phyloP scores from a whole-genome alignment of 805 yeast species.

The Maudiozyma barnettii region DNA sequence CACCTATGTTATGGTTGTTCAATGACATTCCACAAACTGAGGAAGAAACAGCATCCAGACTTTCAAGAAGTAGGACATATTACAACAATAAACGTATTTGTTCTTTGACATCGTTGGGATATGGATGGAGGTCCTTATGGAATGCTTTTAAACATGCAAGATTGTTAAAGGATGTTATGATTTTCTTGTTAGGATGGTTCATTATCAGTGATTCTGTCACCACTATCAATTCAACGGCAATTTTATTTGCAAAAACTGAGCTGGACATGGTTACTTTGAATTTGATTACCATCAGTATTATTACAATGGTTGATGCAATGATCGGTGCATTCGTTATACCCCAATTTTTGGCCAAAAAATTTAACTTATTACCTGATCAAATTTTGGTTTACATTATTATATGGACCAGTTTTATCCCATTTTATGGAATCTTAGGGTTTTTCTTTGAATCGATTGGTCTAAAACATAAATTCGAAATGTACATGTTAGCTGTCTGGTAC shows the following conservation, averaged over 20 bases:
- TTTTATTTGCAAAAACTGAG: conserved; percentile 64
- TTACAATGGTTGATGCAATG: conserved; percentile 60
- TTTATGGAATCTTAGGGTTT: conserved; percentile 64
- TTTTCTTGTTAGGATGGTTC: conserved; percentile 66
- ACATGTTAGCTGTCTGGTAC: conserved; percentile 59
- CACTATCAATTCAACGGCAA: conserved; percentile 72
- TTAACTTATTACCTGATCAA: conserved; percentile 37
- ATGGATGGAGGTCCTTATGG: conserved; percentile 55
- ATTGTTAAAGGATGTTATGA: conserved; percentile 52
- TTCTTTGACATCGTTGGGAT: conserved; percentile 22
- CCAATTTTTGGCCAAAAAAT: conserved; percentile 29
- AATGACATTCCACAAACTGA: conserved; percentile 11
- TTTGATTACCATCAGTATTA: conserved; percentile 53
- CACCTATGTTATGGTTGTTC: conserved; percentile 46
- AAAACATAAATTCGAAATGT: conserved; percentile 59
- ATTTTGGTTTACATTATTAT: conserved; percentile 43
- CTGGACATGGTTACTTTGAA: conserved; percentile 59
- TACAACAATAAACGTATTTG: not conserved
- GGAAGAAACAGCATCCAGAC: not conserved
- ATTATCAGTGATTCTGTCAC: conserved; percentile 65
- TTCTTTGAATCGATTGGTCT: conserved; percentile 46
- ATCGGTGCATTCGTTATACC: conserved; percentile 56
- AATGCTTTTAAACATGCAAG: conserved; percentile 52
- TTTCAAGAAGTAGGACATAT: not conserved
- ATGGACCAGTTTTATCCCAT: conserved; percentile 59